A percentile compares a stretch with the other conserved stretches of the same genome.
These are phyloP conservation scores for Zygnema circumcarinatum DNA, from an alignment of 139 green algal species.

Conservation along the genomic window DNA sequence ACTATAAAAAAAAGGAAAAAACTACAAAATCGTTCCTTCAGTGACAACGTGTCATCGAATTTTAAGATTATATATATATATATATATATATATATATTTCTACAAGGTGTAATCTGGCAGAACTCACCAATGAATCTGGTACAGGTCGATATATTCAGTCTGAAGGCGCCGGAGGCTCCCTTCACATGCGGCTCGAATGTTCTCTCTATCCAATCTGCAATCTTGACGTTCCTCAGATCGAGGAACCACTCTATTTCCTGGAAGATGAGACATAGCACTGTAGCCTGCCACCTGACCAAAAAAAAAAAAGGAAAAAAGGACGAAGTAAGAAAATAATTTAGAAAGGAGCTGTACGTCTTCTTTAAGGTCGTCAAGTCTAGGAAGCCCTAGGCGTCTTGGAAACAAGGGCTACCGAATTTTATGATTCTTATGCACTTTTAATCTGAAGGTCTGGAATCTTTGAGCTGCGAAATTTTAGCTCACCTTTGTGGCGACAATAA, in stretches of 20 bases:
- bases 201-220: slow-evolving; percentile 66
- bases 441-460: too few relatives aligned
- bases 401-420: neutral
- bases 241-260: slow-evolving; percentile 38
- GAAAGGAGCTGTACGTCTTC: neutral
- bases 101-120: too few relatives aligned
- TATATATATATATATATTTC: too few relatives aligned
- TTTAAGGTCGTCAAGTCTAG: neutral
- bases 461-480: too few relatives aligned
- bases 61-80: too few relatives aligned
- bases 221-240: slow-evolving; percentile 57
- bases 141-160: slow-evolving; percentile 88
- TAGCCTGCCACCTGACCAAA: slow-evolving; percentile 47
- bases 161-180: slow-evolving; percentile 71
- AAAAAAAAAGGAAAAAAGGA: slow-evolving; percentile 25
- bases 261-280: slow-evolving; percentile 23
- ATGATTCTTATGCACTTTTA: too few relatives aligned
- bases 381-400: too few relatives aligned
- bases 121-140: slow-evolving; percentile 80
- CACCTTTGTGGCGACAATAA: slow-evolving; percentile 84
- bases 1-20: too few relatives aligned
- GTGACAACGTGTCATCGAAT: too few relatives aligned
- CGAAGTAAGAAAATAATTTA: slow-evolving; percentile 10
- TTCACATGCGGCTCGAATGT: slow-evolving; percentile 79
- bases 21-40: too few relatives aligned